Conservation (phyloP, 306 rosid species). For the Carpinus viminea region DNA sequence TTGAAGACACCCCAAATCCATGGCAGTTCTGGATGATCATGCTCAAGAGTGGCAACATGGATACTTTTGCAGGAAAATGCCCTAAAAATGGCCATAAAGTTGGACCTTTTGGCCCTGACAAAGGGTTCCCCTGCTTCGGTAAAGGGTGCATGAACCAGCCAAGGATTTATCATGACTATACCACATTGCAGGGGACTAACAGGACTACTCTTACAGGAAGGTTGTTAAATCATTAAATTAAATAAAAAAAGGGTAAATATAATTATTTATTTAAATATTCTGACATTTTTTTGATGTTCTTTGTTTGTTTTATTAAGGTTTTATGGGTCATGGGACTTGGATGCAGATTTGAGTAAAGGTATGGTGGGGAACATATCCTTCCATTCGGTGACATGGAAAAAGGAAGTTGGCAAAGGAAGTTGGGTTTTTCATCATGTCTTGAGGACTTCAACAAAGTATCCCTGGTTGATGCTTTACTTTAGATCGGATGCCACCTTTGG, state of each 20-base stretch:
- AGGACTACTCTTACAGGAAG: conserved; percentile 37
- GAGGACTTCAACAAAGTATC: conserved; percentile 58
- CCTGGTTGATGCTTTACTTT: conserved; percentile 67
- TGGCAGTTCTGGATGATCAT: conserved; percentile 75
- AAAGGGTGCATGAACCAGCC: conserved; percentile 65
- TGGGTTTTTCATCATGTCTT: conserved; percentile 58
- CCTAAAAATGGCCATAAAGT: conserved; percentile 44
- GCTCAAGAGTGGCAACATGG: conserved; percentile 67
- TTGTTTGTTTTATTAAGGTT: background rate
- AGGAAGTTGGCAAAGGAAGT: conserved; percentile 47
- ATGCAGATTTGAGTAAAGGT: conserved; percentile 26
- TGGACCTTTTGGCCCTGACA: conserved; percentile 34
- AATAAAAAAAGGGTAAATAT: too few species aligned
- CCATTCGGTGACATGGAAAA: conserved; percentile 54
- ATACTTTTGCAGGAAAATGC: conserved; percentile 49
- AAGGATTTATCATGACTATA: conserved; percentile 50
- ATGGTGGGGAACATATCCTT: conserved; percentile 37
- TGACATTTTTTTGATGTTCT: too few species aligned
- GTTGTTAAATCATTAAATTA: too few species aligned
- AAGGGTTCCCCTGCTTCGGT: conserved; percentile 55
- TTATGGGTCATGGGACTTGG: conserved; percentile 56
- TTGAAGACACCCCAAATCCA: conserved; percentile 44
- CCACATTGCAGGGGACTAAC: conserved; percentile 35
- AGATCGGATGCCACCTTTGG: conserved; percentile 62
- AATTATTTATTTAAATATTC: too few species aligned